Percentiles rank a stretch among this genome's conserved stretches.
Evolutionary conservation across 2,329 filamentous ascomycete species (phyloP).

Genomic region (Fusarium virguliforme): DNA sequence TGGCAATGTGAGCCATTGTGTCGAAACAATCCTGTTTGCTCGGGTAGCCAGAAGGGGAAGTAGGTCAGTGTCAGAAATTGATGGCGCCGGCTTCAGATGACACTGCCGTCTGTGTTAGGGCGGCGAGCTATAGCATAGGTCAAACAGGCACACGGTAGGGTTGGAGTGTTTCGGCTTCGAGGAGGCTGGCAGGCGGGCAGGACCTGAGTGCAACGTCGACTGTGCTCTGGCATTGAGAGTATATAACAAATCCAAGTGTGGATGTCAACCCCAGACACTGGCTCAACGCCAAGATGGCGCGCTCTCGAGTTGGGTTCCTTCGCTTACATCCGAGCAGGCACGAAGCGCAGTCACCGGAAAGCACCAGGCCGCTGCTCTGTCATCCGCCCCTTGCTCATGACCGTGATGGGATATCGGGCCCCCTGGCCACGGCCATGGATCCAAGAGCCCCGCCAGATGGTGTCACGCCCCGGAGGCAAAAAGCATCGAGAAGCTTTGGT

Average conservation of each 20-base stretch:
- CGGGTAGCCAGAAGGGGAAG: slow-evolving; percentile 43
- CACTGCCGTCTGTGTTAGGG: slow-evolving; percentile 43
- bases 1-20: slow-evolving; percentile 75
- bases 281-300: slow-evolving; percentile 45
- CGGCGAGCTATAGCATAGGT: slow-evolving; percentile 44
- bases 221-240: slow-evolving; percentile 48
- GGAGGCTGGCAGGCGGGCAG: slow-evolving; percentile 36
- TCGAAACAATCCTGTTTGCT: slow-evolving; percentile 46
- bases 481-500: slow-evolving; percentile 48
- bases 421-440: slow-evolving; percentile 35
- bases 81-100: slow-evolving; percentile 43
- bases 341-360: slow-evolving; percentile 36
- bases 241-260: slow-evolving; percentile 49
- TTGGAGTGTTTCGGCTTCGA: slow-evolving; percentile 51
- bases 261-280: slow-evolving; percentile 48
- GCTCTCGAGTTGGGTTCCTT: slow-evolving; percentile 41
- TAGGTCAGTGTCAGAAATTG: slow-evolving; percentile 48
- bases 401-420: slow-evolving; percentile 37
- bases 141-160: slow-evolving; percentile 41
- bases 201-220: slow-evolving; percentile 39
- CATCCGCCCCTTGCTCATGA: slow-evolving; percentile 42
- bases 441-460: slow-evolving; percentile 38
- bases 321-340: slow-evolving; percentile 44
- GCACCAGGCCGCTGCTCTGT: slow-evolving; percentile 42
- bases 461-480: slow-evolving; percentile 38